Evolutionary conservation across 2,329 filamentous ascomycete species (phyloP).

Genomic region (Pseudogymnoascus sp.): DNA sequence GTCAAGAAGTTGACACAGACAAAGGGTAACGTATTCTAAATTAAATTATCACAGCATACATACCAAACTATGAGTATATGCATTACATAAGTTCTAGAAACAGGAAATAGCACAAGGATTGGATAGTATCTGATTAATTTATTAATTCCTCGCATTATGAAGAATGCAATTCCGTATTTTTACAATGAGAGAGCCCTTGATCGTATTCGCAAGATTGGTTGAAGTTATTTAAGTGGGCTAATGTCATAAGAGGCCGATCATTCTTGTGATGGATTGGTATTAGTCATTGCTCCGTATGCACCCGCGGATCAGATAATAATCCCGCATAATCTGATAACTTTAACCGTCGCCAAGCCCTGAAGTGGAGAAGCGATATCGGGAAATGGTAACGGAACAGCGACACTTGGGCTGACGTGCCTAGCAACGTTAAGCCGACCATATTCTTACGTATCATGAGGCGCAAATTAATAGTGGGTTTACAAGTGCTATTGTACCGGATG

Average conservation of each 20-base stretch:
- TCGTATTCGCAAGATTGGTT: neutral
- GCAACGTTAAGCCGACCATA: neutral
- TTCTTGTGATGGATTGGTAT: neutral
- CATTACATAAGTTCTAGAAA: neutral
- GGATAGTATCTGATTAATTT: neutral
- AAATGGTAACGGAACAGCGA: neutral
- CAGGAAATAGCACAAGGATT: neutral
- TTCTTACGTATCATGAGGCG: neutral
- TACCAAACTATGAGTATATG: neutral
- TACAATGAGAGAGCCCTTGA: neutral
- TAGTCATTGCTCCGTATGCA: neutral
- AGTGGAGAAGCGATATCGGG: neutral
- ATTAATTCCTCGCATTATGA: neutral
- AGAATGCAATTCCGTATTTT: neutral
- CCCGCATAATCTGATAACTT: constrained; percentile 9
- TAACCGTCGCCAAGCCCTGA: neutral
- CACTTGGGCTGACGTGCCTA: neutral
- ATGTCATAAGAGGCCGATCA: neutral
- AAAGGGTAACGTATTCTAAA: constrained; percentile 31
- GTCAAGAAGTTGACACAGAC: constrained; percentile 38
- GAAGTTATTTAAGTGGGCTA: neutral
- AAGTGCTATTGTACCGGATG: neutral
- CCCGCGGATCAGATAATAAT: neutral
- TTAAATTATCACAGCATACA: neutral
- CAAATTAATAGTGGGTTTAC: no score